Conservation (phyloP, 306 rosid species). For the Hippophae rhamnoides region DNA sequence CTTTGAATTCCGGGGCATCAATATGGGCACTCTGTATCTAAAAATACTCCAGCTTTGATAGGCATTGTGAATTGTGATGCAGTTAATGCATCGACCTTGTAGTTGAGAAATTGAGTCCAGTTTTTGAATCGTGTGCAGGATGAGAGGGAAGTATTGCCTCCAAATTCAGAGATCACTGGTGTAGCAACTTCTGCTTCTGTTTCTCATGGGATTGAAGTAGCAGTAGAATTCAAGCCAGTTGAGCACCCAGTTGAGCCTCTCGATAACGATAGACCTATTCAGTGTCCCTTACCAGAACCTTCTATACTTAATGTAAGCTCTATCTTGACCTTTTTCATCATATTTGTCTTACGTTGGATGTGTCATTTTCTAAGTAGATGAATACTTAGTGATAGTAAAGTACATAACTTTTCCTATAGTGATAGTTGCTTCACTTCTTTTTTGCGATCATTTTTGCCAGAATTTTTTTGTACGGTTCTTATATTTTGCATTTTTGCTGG, state of each 20-base stretch:
- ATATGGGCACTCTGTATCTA: neutral
- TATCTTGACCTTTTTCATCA: slow-evolving; percentile 7
- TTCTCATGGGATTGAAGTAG: slow-evolving; percentile 87
- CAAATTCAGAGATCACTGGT: slow-evolving; percentile 39
- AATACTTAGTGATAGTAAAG: neutral
- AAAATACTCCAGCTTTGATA: neutral
- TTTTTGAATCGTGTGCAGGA: slow-evolving; percentile 37
- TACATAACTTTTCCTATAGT: neutral
- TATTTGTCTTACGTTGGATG: neutral
- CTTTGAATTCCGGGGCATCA: neutral
- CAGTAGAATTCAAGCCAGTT: slow-evolving; percentile 87
- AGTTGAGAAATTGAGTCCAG: slow-evolving; percentile 5
- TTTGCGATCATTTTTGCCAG: slow-evolving; percentile 1
- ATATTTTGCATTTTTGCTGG: slow-evolving; percentile 1
- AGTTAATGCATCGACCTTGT: neutral
- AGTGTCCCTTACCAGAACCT: slow-evolving; percentile 86
- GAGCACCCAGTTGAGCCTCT: slow-evolving; percentile 86
- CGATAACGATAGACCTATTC: slow-evolving; percentile 73
- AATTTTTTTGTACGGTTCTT: slow-evolving; percentile 5
- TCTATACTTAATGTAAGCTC: slow-evolving; percentile 80
- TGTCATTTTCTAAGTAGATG: neutral
- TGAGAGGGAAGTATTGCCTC: slow-evolving; percentile 58
- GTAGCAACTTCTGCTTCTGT: slow-evolving; percentile 32
- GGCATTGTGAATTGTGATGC: neutral
- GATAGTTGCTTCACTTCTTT: neutral